Evolutionary conservation across 2,329 filamentous ascomycete genomes (phyloP), one percentile per base, ranked within the genome.

Genomic region (Arthrobotrys entomopaga): DNA sequence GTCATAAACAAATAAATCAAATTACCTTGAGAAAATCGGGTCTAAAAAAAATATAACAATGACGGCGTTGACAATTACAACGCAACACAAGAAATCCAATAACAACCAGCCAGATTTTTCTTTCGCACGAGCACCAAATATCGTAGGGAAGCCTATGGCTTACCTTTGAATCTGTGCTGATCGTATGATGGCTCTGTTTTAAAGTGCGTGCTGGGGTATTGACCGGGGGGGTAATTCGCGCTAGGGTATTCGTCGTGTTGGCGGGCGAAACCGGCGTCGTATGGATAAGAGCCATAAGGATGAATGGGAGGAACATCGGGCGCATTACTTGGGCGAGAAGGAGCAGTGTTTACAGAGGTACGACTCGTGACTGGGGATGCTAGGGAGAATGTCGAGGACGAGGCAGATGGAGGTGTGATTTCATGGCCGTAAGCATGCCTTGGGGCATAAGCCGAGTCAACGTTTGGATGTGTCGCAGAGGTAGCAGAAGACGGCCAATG

Each of bases 81-180:
- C 69, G 69, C 69, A 73, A 73, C 69, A 73, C 69, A 73, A 73
- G 61, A 73, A 66, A 59, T 65, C 69, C 69, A 66, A 69, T 61
- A 61, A 69, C 40, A 54, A 73, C 61, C 61, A 60, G 69, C 69
- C 61, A 66, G 69, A 40, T 60, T 46, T 54, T 53, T 19, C 19
- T 73, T 66, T 66, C 56, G 69, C 69, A 46, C 59, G 61, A 73
- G 69, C 69, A 73, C 29, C 69, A 73, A 73, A 66, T 65, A 66
- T 73, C 69, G 69, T 72, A 73, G 69, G 69, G 69, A 73, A 73
- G 69, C 69, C 69, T 73, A 73, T 65, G 69, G 69, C 69, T 73
- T 73, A 73, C 69, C 69, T 73, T 65, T 50, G 61, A 66, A 73
- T 63, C 61, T 58, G 69, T 65, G 69, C 53, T 66, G 69, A 8